Evolutionary conservation across 208 protist genomes (phyloP).

Genomic region (Trypanosoma cruzi): DNA sequence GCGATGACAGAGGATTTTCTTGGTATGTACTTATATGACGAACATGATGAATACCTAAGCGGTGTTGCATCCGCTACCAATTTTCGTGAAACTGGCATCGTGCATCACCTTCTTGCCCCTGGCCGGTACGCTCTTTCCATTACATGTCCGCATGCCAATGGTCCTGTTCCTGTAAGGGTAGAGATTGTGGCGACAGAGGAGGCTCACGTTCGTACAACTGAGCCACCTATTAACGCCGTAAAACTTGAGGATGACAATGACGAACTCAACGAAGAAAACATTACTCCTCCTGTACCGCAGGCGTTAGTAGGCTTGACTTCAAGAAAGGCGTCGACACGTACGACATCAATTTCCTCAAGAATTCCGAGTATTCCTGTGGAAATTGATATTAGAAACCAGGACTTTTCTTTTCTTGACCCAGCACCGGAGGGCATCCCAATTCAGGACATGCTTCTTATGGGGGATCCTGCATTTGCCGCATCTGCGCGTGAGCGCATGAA

Average conservation of each 20-base stretch:
- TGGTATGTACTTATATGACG: constrained; percentile 78
- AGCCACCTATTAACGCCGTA: constrained; percentile 28
- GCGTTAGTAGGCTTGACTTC: constrained; percentile 34
- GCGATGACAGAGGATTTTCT: constrained; percentile 76
- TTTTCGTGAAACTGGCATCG: constrained; percentile 74
- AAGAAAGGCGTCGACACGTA: constrained; percentile 28
- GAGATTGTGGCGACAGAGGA: constrained; percentile 58
- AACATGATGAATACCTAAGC: constrained; percentile 57
- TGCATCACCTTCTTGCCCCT: constrained; percentile 51
- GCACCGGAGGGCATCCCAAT: constrained; percentile 60
- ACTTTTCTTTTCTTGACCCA: constrained; percentile 69
- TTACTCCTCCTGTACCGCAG: constrained; percentile 4
- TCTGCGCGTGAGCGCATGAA: constrained; percentile 42
- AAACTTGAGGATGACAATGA: constrained; percentile 54
- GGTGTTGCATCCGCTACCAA: constrained; percentile 57
- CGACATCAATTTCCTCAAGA: neutral
- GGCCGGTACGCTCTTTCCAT: constrained; percentile 74
- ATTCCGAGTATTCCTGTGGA: neutral
- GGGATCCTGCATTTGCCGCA: constrained; percentile 55
- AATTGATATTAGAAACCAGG: constrained; percentile 32
- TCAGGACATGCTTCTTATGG: constrained; percentile 50
- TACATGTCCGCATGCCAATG: constrained; percentile 54
- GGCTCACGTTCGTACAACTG: constrained; percentile 14
- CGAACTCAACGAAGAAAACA: constrained; percentile 26
- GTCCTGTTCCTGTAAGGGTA: constrained; percentile 59